Evolutionary conservation across 1,139 yeast species (phyloP), one percentile per base, ranked within the genome.

Genomic region (Martiniozyma asiatica): DNA sequence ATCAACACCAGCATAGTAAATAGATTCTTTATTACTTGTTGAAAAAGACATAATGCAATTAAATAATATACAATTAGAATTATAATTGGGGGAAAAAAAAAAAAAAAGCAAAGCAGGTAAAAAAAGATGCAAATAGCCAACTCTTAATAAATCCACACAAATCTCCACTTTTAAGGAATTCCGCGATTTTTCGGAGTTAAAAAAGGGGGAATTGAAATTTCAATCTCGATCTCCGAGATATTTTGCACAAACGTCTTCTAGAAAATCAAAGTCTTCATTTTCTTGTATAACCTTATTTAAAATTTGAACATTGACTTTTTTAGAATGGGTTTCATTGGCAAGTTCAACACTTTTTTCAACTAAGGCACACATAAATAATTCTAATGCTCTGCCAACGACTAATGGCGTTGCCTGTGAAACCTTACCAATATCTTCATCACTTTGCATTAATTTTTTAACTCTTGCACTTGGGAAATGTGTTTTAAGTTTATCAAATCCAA

Each of bases 341-440:
- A 81, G 85, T 27, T 70, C 65, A 31, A 84, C 75, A 12, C 94
- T 69, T 30, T 81, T 87, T 46, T 81, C 89, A 31, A 89, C 94
- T 37, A 92, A 64, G 35, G 89, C 73, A 33, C 94, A 85, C 70
- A 89, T 73, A 51, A 89, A 89, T 38, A 84, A 70, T 56, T 89
- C 98, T 33, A 89, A 63, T 0, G 97, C 95, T 40, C 95, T 68
- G 8, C 98, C 96, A 9, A 89, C 95, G 19, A 87, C 87, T 15
- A 89, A 79, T 0, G 99, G 99, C 4, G 98, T 89, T 4, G 96
- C 97, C 52, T 87, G 97, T 8, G 98, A 96, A 11, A 92, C 98
- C 54, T 89, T 89, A 5, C 99, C 99, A 29, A 89, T 87, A 43
- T 89, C 99, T 44, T 89, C 98, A 54, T 89, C 99, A 30, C 94